phyloP scores from a whole-genome alignment of 2,329 filamentous ascomycete species.

The Sporothrix mexicana region DNA sequence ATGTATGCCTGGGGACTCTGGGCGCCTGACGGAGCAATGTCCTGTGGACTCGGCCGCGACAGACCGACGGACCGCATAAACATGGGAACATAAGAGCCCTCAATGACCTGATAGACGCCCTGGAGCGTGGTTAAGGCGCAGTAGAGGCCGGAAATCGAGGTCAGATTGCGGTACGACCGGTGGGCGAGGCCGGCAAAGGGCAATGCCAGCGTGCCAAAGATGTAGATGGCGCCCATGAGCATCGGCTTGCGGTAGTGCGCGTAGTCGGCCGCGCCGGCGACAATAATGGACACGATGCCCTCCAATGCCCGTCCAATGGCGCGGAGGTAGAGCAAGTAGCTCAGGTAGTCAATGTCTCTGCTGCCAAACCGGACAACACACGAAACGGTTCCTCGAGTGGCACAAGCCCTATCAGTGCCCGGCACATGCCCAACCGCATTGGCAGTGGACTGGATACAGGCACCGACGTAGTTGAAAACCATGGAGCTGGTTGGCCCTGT shows the following conservation, averaged over 20 bases:
- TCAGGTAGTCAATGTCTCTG: constrained; percentile 30
- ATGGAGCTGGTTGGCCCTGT: constrained; percentile 32
- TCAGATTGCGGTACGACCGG: constrained; percentile 4
- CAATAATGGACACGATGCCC: constrained; percentile 27
- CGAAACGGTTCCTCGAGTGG: constrained; percentile 5
- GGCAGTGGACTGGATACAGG: constrained; percentile 29
- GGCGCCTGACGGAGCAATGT: not conserved
- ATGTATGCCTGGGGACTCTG: not conserved
- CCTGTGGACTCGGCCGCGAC: not conserved
- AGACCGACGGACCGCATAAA: constrained; percentile 30
- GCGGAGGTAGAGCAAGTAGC: constrained; percentile 29
- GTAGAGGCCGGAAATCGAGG: constrained; percentile 23
- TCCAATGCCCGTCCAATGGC: constrained; percentile 29
- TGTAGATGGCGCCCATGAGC: constrained; percentile 32
- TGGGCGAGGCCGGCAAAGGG: constrained; percentile 26
- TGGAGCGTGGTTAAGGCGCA: constrained; percentile 26
- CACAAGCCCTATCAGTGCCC: not conserved
- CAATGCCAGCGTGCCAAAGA: constrained; percentile 27
- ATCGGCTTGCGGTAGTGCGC: constrained; percentile 28
- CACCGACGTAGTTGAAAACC: constrained; percentile 30
- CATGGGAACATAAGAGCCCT: constrained; percentile 30
- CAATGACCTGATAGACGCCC: constrained; percentile 31
- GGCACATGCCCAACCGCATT: constrained; percentile 30
- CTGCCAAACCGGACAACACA: constrained; percentile 21
- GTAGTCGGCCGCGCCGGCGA: constrained; percentile 29